Evolutionary conservation across 768 basidiomycete species (phyloP).

Genomic region (Podaxis pistillaris): DNA sequence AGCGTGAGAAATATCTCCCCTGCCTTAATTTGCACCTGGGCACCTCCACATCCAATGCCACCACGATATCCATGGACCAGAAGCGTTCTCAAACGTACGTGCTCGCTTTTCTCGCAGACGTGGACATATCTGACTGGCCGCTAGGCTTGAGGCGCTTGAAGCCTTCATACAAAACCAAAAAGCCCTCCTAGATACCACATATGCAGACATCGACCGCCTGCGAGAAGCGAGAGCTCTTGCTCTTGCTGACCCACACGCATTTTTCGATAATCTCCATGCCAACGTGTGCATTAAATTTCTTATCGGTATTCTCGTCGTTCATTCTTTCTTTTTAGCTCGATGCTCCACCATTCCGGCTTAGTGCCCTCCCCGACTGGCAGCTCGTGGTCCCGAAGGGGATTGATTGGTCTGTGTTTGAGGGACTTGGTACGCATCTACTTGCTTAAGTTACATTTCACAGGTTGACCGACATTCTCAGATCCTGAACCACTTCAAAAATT

Average conservation of each 20-base stretch:
- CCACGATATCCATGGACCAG: constrained; percentile 31
- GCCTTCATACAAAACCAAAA: constrained; percentile 63
- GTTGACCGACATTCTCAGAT: constrained; percentile 35
- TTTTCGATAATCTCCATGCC: constrained; percentile 29
- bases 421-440: constrained; percentile 43
- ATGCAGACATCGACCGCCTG: constrained; percentile 60
- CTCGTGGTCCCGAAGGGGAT: constrained; percentile 46
- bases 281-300: constrained; percentile 28
- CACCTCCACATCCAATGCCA: constrained; percentile 15
- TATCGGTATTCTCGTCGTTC: not conserved
- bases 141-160: constrained; percentile 64
- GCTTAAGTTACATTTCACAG: not conserved
- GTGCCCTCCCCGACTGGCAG: constrained; percentile 42
- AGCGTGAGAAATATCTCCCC: constrained; percentile 13
- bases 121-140: not conserved
- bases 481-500: constrained; percentile 50
- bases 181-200: constrained; percentile 55
- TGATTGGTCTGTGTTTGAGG: constrained; percentile 61
- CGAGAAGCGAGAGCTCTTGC: constrained; percentile 41
- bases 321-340: constrained; percentile 21
- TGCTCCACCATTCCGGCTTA: constrained; percentile 38
- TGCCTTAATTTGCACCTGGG: constrained; percentile 14
- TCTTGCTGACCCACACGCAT: constrained; percentile 30
- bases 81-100: constrained; percentile 39
- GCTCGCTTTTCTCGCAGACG: not conserved